A percentile compares a stretch with the other conserved stretches of the same genome.
Conservation (phyloP, 2,329 filamentous ascomycete species). For the Nigrograna mackinnonii region DNA sequence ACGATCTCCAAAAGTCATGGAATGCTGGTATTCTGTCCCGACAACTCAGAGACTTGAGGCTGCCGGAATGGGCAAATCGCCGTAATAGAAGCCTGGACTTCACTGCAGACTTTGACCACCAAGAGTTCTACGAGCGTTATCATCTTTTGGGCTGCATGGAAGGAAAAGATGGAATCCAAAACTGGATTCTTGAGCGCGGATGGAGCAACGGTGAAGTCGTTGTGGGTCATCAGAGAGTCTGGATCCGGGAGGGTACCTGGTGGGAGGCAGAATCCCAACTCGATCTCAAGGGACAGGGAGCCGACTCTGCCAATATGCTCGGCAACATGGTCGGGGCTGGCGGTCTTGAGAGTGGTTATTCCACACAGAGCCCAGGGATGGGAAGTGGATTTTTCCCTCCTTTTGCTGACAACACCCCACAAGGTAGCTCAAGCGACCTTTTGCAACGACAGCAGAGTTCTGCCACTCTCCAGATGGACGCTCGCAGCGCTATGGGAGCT, state of each 20-base stretch:
- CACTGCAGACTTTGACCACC: constrained; percentile 92
- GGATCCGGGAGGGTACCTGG: constrained; percentile 94
- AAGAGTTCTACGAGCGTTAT: constrained; percentile 89
- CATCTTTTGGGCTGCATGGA: constrained; percentile 82
- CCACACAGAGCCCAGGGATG: constrained; percentile 57
- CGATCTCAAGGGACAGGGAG: constrained; percentile 74
- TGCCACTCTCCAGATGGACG: constrained; percentile 47
- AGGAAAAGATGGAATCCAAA: constrained; percentile 90
- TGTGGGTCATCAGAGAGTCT: constrained; percentile 86
- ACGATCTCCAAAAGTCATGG: constrained; percentile 80
- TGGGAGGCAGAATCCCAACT: constrained; percentile 98
- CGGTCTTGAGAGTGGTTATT: constrained; percentile 74
- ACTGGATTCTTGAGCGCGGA: constrained; percentile 89
- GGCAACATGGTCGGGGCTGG: constrained; percentile 58
- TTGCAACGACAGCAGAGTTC: constrained; percentile 54
- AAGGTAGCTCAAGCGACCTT: constrained; percentile 74
- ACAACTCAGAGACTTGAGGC: constrained; percentile 88
- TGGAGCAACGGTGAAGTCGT: constrained; percentile 99
- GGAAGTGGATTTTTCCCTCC: constrained; percentile 69
- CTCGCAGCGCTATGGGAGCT: constrained; percentile 47
- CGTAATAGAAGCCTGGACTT: constrained; percentile 91
- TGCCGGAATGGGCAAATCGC: constrained; percentile 96
- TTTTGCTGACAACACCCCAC: constrained; percentile 61
- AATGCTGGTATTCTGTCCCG: constrained; percentile 90
- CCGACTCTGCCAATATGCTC: constrained; percentile 42